Base-by-base conservation (phyloP, 1,139 yeast species). In the Lodderomyces parapsilosis region DNA sequence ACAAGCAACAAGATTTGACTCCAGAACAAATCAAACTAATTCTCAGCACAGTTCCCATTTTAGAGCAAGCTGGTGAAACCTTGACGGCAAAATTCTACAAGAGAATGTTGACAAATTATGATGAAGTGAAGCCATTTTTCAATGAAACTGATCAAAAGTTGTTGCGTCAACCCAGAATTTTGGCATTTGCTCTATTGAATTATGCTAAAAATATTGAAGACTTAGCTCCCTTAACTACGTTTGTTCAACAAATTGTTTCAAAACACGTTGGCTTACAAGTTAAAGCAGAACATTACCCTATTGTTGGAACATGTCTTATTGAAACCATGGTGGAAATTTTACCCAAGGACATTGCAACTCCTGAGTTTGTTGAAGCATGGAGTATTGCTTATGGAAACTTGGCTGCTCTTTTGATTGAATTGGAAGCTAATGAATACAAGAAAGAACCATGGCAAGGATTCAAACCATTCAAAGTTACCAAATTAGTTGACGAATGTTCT, bases 251-350 rank as follows among this genome's bases (percentile, higher is more conserved):
- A 50, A 81, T 84, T 54, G 85, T 79, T 31, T 71, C 71, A 49
- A 83, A 83, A 60, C 90, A 84, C 52, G 82, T 80, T 48, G 86
- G 87, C 39, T 65, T 83, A 46, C 80, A 77, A 54, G 73, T 84
- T 36, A 60, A 63, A 45, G 79, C 89, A 2, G 84, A 78, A 44
- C 87, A 82, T 46, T 84, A 84, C 53, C 80, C 82, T 14, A 70
- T 80, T 49, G 89, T 84, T 32, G 90, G 89, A 27, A 58, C 62
- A 36, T 71, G 75, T 52, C 63, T 84, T 28, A 59, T 83, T 37
- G 66, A 64, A 23, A 79, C 88, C 17, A 74, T 84, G 64, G 59
- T 63, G 40, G 74, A 74, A 45, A 71, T 80, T 38, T 64, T 83
- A 35, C 89, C 89, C 9, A 66, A 66, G 27, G 76, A 71, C 27